phyloP scores from a whole-genome alignment of 148 eudicot species.

The Chenopodium formosanum region DNA sequence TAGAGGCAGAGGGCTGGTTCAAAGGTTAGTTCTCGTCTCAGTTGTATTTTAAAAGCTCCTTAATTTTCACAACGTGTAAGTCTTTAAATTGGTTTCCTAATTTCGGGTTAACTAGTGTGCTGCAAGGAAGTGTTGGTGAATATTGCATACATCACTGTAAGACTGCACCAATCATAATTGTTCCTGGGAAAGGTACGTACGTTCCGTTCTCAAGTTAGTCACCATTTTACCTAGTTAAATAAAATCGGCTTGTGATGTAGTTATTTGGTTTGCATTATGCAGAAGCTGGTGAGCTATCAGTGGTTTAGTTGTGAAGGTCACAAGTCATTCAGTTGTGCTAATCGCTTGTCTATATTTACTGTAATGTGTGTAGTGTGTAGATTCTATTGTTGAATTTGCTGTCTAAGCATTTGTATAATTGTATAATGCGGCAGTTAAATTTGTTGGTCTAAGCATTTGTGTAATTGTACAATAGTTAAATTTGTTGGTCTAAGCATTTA shows the following conservation, averaged over 20 bases:
- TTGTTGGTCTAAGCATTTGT: neutral
- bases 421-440: neutral
- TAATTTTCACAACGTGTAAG: neutral
- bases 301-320: slow-evolving; percentile 34
- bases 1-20: slow-evolving; percentile 80
- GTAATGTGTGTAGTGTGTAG: neutral
- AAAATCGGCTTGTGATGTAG: slow-evolving; percentile 11
- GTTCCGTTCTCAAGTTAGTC: slow-evolving; percentile 27
- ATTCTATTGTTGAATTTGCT: no score
- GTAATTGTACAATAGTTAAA: no score
- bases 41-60: neutral
- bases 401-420: no score
- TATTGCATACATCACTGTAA: slow-evolving; percentile 90
- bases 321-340: slow-evolving; percentile 10
- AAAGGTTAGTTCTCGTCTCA: slow-evolving; percentile 42
- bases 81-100: slow-evolving; percentile 5
- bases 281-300: slow-evolving; percentile 87
- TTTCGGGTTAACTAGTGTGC: slow-evolving; percentile 40
- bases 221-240: neutral
- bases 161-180: slow-evolving; percentile 69
- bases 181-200: slow-evolving; percentile 92
- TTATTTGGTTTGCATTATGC: slow-evolving; percentile 37
- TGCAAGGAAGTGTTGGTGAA: slow-evolving; percentile 92
- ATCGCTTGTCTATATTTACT: neutral
- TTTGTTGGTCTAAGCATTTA: neutral